Evolutionary conservation across 441 rosid genomes (phyloP).

Genomic region (Pelargonium cotyledonis): DNA sequence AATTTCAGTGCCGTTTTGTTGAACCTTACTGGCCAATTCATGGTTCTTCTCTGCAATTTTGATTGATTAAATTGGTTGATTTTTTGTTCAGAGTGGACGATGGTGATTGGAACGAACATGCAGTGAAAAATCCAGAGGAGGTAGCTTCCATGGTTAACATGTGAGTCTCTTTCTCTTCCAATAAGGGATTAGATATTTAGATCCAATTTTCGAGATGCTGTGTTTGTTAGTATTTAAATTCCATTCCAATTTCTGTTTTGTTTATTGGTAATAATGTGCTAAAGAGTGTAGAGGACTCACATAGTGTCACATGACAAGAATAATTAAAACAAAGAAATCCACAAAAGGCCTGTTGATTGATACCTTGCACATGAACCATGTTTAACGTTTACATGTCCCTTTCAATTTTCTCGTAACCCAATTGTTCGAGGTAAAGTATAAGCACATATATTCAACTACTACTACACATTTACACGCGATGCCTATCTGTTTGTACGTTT

Average conservation of each 20-base stretch:
- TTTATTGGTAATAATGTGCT: neutral
- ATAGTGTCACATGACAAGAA: neutral
- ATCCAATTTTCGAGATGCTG: neutral
- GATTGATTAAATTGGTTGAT: slow-evolving; percentile 9
- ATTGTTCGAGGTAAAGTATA: no score
- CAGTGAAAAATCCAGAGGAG: slow-evolving; percentile 68
- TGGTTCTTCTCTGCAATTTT: neutral
- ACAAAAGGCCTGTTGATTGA: neutral
- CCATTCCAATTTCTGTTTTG: no score
- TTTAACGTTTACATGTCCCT: neutral
- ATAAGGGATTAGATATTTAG: neutral
- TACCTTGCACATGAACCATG: neutral
- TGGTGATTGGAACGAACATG: slow-evolving; percentile 46
- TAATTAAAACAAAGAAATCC: neutral
- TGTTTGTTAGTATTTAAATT: neutral
- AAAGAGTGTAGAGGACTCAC: neutral
- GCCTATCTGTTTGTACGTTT: no score
- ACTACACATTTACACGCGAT: no score
- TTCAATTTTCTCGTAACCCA: neutral
- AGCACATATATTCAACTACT: no score
- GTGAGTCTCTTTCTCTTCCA: slow-evolving; percentile 35
- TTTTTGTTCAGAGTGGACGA: slow-evolving; percentile 24
- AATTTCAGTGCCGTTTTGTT: neutral
- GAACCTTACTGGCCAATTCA: no score
- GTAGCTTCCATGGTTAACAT: slow-evolving; percentile 48